A percentile compares a stretch with the other conserved stretches of the same genome.
phyloP scores from a whole-genome alignment of 176 grass and related monocot species.

The Pontederia crassipes region DNA sequence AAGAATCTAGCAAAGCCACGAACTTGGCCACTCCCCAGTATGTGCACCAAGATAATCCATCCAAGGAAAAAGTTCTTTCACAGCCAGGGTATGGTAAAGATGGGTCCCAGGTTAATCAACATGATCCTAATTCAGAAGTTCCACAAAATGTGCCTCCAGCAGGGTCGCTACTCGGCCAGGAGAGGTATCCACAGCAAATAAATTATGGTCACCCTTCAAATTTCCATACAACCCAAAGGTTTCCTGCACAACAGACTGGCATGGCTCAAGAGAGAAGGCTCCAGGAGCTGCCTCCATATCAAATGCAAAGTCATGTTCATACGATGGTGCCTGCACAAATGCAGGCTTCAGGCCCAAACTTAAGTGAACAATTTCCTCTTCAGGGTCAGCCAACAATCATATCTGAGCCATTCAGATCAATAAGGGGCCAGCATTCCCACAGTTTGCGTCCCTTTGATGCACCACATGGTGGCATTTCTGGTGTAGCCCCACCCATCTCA shows the following conservation, averaged over 20 bases:
- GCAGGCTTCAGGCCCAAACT: neutral
- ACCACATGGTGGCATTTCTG: neutral
- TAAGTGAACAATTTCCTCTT: constrained; percentile 1
- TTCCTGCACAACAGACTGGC: constrained; percentile 18
- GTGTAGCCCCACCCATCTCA: neutral
- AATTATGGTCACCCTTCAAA: constrained; percentile 14
- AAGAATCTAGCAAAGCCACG: too few species aligned
- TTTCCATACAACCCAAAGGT: constrained; percentile 13
- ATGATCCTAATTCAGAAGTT: constrained; percentile 17
- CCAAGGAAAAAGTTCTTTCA: too few species aligned
- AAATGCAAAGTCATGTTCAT: constrained; percentile 15
- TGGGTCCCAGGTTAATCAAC: constrained; percentile 22
- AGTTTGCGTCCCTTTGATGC: neutral
- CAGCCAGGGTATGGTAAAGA: constrained; percentile 10
- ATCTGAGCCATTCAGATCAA: neutral
- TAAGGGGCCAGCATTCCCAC: constrained; percentile 1
- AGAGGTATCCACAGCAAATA: constrained; percentile 16
- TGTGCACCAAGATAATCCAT: too few species aligned
- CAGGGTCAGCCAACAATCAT: constrained; percentile 4
- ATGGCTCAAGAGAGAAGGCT: constrained; percentile 8
- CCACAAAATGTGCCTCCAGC: constrained; percentile 18
- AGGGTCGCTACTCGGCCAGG: constrained; percentile 1
- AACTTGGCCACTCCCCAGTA: too few species aligned
- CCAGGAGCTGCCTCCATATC: constrained; percentile 18
- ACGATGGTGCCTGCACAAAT: constrained; percentile 3